A percentile compares a stretch with the other conserved stretches of the same genome.
Evolutionary conservation across 805 yeast species (phyloP).

Genomic region (Spathaspora boniae): DNA sequence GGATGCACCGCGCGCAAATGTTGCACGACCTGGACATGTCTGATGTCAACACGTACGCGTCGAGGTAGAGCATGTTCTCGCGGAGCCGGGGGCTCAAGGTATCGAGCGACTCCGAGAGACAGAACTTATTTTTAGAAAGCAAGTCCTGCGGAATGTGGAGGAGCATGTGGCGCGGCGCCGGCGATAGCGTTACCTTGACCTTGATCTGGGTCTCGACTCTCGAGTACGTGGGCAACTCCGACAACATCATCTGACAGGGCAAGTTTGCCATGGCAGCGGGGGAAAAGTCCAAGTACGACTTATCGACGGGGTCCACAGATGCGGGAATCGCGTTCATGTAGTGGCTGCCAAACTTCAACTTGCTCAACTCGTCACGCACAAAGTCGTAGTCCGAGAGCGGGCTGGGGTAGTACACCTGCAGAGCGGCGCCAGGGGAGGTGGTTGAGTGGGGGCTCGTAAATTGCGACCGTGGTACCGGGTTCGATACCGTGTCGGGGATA

Average conservation of each 20-base stretch:
- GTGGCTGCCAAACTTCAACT: constrained; percentile 50
- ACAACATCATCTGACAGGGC: constrained; percentile 50
- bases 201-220: constrained; percentile 96
- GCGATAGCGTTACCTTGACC: constrained; percentile 61
- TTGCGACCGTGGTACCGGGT: too few species aligned
- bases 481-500: too few species aligned
- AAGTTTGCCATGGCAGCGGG: constrained; percentile 31
- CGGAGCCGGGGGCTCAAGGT: constrained; percentile 38
- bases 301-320: constrained; percentile 27
- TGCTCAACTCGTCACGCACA: constrained; percentile 47
- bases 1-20: constrained; percentile 84
- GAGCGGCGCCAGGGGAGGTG: background rate
- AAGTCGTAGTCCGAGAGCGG: constrained; percentile 24
- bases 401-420: background rate
- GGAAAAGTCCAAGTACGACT: constrained; percentile 37
- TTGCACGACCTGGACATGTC: constrained; percentile 50
- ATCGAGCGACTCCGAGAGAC: constrained; percentile 51
- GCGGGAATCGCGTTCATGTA: constrained; percentile 35
- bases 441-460: constrained; percentile 2
- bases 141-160: constrained; percentile 84
- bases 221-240: constrained; percentile 72
- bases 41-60: constrained; percentile 74
- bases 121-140: constrained; percentile 81
- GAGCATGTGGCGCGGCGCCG: constrained; percentile 71
- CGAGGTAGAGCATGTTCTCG: constrained; percentile 61